Evolutionary conservation across 2,329 filamentous ascomycete species (phyloP).

Genomic region (Colletotrichum musicola): DNA sequence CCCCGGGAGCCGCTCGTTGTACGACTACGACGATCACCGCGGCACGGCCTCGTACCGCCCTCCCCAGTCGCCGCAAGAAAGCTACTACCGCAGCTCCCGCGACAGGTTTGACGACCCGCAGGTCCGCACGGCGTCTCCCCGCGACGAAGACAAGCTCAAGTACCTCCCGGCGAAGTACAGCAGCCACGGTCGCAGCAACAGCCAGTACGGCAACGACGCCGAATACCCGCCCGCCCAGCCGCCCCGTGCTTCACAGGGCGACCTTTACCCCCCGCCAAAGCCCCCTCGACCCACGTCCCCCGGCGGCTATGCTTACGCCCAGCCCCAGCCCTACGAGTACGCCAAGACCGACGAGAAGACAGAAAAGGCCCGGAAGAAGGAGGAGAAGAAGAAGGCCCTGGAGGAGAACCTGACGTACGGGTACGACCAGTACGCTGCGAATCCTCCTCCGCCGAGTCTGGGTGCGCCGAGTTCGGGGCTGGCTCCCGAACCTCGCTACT

Average conservation of each 20-base stretch:
- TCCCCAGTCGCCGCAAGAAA: conserved; percentile 50
- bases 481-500: conserved; percentile 28
- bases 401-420: conserved; percentile 68
- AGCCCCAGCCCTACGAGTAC: conserved; percentile 47
- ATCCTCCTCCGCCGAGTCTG: neutral
- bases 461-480: conserved; percentile 23
- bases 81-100: conserved; percentile 53
- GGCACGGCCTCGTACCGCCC: conserved; percentile 48
- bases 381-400: conserved; percentile 47
- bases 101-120: conserved; percentile 47
- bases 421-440: conserved; percentile 30
- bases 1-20: conserved; percentile 51
- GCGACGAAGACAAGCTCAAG: conserved; percentile 55
- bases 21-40: conserved; percentile 54
- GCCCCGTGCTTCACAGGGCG: conserved; percentile 44
- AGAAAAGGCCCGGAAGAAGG: conserved; percentile 45
- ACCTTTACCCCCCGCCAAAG: conserved; percentile 49
- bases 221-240: conserved; percentile 45
- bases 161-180: conserved; percentile 64
- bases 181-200: conserved; percentile 47
- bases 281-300: conserved; percentile 38
- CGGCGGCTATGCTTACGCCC: conserved; percentile 44
- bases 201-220: conserved; percentile 37
- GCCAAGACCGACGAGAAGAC: conserved; percentile 39
- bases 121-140: conserved; percentile 39